phyloP scores from a whole-genome alignment of 441 rosid species.

The Croton laevigatus region DNA sequence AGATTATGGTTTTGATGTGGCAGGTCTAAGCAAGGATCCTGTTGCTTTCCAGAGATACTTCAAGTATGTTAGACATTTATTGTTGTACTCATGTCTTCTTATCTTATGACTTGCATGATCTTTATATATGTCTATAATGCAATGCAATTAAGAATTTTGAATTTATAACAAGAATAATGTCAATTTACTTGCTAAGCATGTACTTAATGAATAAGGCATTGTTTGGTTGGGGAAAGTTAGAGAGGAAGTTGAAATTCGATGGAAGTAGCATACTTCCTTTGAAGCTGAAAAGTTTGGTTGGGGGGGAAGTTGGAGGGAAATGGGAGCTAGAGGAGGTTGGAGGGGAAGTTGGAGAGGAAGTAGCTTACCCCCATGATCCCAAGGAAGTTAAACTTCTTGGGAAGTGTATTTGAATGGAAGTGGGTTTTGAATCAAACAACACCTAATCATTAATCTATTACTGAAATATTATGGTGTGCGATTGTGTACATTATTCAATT shows the following conservation, averaged over 20 bases:
- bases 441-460: neutral
- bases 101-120: neutral
- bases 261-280: too few species aligned
- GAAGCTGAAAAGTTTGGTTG: too few species aligned
- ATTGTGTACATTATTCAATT: neutral
- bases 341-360: too few species aligned
- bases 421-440: too few species aligned
- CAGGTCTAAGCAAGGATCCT: slow-evolving; percentile 70
- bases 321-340: too few species aligned
- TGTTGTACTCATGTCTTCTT: neutral
- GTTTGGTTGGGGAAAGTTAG: too few species aligned
- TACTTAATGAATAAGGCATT: neutral
- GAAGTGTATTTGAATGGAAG: too few species aligned
- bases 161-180: neutral
- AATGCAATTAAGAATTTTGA: neutral
- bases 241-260: too few species aligned
- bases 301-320: too few species aligned
- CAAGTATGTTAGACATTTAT: slow-evolving; percentile 38
- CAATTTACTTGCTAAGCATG: neutral
- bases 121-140: neutral
- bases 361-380: too few species aligned
- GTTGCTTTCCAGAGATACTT: slow-evolving; percentile 55
- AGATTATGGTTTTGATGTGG: slow-evolving; percentile 91
- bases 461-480: neutral
- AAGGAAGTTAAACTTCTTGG: too few species aligned